These are phyloP conservation scores for Calcarisporium arbuscula DNA, from an alignment of 2,329 filamentous ascomycete species.

Conservation along the genomic window DNA sequence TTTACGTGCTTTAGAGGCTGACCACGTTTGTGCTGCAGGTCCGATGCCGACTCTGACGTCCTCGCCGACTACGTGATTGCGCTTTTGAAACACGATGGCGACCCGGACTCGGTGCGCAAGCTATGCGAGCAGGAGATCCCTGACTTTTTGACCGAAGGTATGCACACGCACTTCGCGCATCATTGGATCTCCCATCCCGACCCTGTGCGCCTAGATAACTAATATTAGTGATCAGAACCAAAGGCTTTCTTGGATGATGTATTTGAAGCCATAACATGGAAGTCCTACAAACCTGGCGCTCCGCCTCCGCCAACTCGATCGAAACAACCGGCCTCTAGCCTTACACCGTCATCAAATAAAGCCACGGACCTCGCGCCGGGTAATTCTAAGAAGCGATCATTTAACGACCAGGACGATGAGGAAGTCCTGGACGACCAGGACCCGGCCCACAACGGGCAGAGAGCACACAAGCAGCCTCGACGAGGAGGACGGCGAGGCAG, in stretches of 20 bases:
- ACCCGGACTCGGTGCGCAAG: slow-evolving; percentile 55
- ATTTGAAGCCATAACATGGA: slow-evolving; percentile 58
- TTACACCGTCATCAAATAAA: neutral
- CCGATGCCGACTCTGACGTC: slow-evolving; percentile 74
- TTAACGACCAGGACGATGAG: slow-evolving; percentile 22
- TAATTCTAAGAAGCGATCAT: slow-evolving; percentile 27
- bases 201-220: too few relatives aligned
- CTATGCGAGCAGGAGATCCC: slow-evolving; percentile 66
- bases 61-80: slow-evolving; percentile 81
- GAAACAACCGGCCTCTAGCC: slow-evolving; percentile 8
- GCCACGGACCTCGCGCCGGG: slow-evolving; percentile 1
- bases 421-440: slow-evolving; percentile 18
- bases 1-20: too few relatives aligned
- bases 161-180: slow-evolving; percentile 25
- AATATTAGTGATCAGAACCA: too few relatives aligned
- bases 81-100: slow-evolving; percentile 64
- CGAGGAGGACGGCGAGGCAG: slow-evolving; percentile 37
- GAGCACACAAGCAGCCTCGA: slow-evolving; percentile 54
- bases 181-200: too few relatives aligned
- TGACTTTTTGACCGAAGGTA: slow-evolving; percentile 67
- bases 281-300: slow-evolving; percentile 53
- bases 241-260: slow-evolving; percentile 63
- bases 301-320: slow-evolving; percentile 35
- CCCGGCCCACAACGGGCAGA: slow-evolving; percentile 22
- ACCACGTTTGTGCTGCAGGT: slow-evolving; percentile 42